phyloP scores from a whole-genome alignment of 2,329 filamentous ascomycete species.

The Neofusicoccum umdonicola region DNA sequence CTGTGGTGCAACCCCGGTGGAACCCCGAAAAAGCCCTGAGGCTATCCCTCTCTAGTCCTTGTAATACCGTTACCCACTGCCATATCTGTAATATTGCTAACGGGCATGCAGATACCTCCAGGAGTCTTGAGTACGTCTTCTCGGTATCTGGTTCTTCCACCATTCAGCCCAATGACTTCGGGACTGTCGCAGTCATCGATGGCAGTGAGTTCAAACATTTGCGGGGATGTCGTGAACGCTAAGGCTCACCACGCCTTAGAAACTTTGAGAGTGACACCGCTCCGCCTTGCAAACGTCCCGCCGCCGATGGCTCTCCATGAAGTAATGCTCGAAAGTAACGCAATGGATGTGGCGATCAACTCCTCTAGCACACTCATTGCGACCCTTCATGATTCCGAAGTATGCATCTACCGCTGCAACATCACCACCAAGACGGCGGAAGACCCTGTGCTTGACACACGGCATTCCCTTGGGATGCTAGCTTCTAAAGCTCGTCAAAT shows the following conservation, averaged over 20 bases:
- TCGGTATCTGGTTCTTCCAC: slow-evolving; percentile 67
- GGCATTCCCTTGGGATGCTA: slow-evolving; percentile 20
- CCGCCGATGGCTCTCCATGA: slow-evolving; percentile 90
- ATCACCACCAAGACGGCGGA: slow-evolving; percentile 53
- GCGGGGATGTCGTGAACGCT: not conserved
- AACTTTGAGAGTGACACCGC: slow-evolving; percentile 77
- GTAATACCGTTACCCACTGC: slow-evolving; percentile 22
- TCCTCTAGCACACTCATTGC: slow-evolving; percentile 52
- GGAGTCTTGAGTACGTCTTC: slow-evolving; percentile 67
- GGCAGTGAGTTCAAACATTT: slow-evolving; percentile 53
- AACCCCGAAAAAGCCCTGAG: slow-evolving; percentile 80
- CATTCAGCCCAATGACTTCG: slow-evolving; percentile 70
- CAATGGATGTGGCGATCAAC: slow-evolving; percentile 72
- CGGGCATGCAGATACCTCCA: slow-evolving; percentile 44
- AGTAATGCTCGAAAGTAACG: slow-evolving; percentile 59
- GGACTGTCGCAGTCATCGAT: slow-evolving; percentile 80
- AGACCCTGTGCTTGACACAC: slow-evolving; percentile 30
- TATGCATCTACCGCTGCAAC: slow-evolving; percentile 71
- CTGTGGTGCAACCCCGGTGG: slow-evolving; percentile 54
- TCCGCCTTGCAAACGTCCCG: slow-evolving; percentile 80
- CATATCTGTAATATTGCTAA: slow-evolving; percentile 16
- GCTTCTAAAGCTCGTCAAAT: slow-evolving; percentile 44
- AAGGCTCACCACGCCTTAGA: slow-evolving; percentile 33
- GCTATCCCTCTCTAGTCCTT: slow-evolving; percentile 52
- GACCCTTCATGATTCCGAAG: slow-evolving; percentile 64